Conservation (phyloP, 2,329 filamentous ascomycete genomes). For the Thielaviopsis punctulata region DNA sequence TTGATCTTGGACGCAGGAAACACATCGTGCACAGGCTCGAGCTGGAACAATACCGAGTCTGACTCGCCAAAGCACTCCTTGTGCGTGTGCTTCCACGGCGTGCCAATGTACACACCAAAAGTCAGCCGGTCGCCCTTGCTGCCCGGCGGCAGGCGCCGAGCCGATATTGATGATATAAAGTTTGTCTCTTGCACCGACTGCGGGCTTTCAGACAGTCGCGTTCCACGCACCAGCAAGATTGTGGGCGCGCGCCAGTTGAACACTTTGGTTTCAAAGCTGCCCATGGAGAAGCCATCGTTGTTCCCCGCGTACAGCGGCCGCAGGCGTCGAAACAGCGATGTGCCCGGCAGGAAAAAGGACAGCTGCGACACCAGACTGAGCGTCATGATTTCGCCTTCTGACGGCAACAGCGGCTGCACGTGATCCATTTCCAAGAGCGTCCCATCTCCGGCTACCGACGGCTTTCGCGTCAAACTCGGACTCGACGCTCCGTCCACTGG, state of each 20-base stretch:
- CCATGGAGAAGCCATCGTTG: slow-evolving; percentile 59
- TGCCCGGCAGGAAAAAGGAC: slow-evolving; percentile 53
- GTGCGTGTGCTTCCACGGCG: slow-evolving; percentile 53
- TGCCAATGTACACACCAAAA: slow-evolving; percentile 48
- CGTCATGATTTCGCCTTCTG: slow-evolving; percentile 44
- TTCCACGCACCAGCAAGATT: slow-evolving; percentile 51
- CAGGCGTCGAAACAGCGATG: slow-evolving; percentile 46
- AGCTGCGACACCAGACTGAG: slow-evolving; percentile 49
- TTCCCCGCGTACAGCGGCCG: slow-evolving; percentile 53
- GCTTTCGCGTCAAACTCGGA: slow-evolving; percentile 1
- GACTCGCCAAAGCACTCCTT: slow-evolving; percentile 50
- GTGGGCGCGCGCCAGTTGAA: slow-evolving; percentile 66
- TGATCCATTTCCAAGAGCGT: slow-evolving; percentile 13
- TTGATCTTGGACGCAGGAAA: slow-evolving; percentile 48
- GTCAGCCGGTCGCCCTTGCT: slow-evolving; percentile 36
- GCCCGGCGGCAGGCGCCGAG: slow-evolving; percentile 39
- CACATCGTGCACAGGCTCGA: slow-evolving; percentile 54
- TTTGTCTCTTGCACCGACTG: slow-evolving; percentile 33
- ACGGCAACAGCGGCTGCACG: slow-evolving; percentile 32
- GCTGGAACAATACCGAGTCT: slow-evolving; percentile 50
- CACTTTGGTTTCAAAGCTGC: slow-evolving; percentile 55
- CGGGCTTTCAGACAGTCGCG: slow-evolving; percentile 33
- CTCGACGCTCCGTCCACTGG: background rate
- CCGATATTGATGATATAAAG: slow-evolving; percentile 45
- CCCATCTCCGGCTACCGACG: background rate